Conservation (phyloP, 2,329 filamentous ascomycete species). For the Aureobasidium lini region DNA sequence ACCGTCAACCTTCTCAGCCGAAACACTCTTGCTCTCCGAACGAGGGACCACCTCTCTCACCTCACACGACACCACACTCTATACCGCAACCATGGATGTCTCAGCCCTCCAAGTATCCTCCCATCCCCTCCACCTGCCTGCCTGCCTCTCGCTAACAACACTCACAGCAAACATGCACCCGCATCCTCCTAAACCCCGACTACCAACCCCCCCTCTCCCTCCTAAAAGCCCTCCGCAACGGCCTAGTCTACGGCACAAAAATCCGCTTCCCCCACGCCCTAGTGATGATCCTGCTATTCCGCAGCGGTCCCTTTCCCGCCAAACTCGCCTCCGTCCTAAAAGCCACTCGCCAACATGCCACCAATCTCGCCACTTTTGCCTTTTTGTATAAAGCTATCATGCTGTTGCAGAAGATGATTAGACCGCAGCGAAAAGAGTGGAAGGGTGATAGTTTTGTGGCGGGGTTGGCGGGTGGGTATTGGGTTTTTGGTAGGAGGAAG, state of each 20-base stretch:
- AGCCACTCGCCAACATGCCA: conserved; percentile 83
- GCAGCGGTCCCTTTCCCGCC: conserved; percentile 71
- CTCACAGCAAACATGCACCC: conserved; percentile 60
- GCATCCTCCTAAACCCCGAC: conserved; percentile 69
- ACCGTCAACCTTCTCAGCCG: too few relatives aligned
- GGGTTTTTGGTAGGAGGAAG: conserved; percentile 77
- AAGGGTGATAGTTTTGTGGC: conserved; percentile 79
- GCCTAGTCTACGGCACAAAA: conserved; percentile 92
- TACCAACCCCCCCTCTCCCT: conserved; percentile 81
- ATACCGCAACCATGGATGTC: conserved; percentile 6
- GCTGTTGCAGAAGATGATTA: conserved; percentile 55
- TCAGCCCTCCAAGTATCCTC: not conserved
- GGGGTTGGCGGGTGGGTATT: conserved; percentile 81
- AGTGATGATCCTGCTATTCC: conserved; percentile 97
- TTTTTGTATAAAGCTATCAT: conserved; percentile 81
- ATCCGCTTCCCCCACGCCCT: conserved; percentile 97
- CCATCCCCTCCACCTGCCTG: too few relatives aligned
- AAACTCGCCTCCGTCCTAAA: conserved; percentile 72
- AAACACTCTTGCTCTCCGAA: too few relatives aligned
- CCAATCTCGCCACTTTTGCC: conserved; percentile 86
- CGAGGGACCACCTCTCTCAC: not conserved
- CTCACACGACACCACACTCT: not conserved
- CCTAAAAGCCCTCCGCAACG: conserved; percentile 91
- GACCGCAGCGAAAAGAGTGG: conserved; percentile 49
- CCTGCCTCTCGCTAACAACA: too few relatives aligned